phyloP scores from a whole-genome alignment of 2,329 filamentous ascomycete species.

The Thielaviopsis populi region DNA sequence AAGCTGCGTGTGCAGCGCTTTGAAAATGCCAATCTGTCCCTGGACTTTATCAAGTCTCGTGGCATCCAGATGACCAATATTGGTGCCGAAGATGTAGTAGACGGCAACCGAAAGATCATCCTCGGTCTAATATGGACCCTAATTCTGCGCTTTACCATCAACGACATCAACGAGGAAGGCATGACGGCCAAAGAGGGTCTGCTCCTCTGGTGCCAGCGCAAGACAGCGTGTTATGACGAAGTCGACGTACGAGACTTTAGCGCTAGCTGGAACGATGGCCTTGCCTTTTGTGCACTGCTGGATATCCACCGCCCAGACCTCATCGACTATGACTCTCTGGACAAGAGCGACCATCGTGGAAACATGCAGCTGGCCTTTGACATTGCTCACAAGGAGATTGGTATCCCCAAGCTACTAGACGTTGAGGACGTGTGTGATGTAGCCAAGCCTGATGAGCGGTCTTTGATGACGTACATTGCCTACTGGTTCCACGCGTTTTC shows the following conservation, averaged over 20 bases:
- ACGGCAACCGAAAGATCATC: slow-evolving; percentile 95
- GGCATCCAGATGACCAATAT: slow-evolving; percentile 98
- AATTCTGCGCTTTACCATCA: slow-evolving; percentile 96
- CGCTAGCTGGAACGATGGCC: slow-evolving; percentile 87
- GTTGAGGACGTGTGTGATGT: slow-evolving; percentile 98
- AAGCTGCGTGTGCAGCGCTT: slow-evolving; percentile 94
- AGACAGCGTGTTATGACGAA: slow-evolving; percentile 96
- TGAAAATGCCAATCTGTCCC: slow-evolving; percentile 91
- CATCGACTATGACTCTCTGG: slow-evolving; percentile 88
- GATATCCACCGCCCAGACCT: slow-evolving; percentile 95
- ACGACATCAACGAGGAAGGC: slow-evolving; percentile 94
- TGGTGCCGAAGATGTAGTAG: slow-evolving; percentile 93
- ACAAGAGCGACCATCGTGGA: slow-evolving; percentile 84
- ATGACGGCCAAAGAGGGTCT: slow-evolving; percentile 95
- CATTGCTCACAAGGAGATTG: slow-evolving; percentile 89
- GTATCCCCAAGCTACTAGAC: slow-evolving; percentile 87
- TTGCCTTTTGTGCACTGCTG: slow-evolving; percentile 89
- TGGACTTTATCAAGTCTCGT: slow-evolving; percentile 81
- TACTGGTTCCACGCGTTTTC: slow-evolving; percentile 99
- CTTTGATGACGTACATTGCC: slow-evolving; percentile 97
- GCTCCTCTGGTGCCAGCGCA: slow-evolving; percentile 91
- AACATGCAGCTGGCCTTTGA: slow-evolving; percentile 99
- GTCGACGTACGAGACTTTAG: slow-evolving; percentile 94
- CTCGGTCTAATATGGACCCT: slow-evolving; percentile 95
- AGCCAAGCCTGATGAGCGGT: slow-evolving; percentile 85